These are phyloP conservation scores for Baudoinia panamericana DNA, from an alignment of 495 filamentous ascomycete genomes.

Conservation along the genomic window DNA sequence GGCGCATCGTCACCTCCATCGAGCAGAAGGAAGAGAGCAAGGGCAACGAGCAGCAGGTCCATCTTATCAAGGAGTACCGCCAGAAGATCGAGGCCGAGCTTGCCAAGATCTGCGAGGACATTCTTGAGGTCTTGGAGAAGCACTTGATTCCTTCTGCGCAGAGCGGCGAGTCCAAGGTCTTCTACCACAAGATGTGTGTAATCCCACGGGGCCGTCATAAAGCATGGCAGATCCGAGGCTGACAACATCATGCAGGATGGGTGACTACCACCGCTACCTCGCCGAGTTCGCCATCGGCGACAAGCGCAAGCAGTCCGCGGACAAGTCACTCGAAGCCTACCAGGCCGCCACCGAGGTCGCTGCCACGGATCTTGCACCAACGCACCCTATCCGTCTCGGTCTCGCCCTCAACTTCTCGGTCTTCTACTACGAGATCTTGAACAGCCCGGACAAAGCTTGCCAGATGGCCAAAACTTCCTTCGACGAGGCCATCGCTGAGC, in stretches of 20 bases:
- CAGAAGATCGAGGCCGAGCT: slow-evolving; percentile 98
- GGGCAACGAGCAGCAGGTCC: slow-evolving; percentile 88
- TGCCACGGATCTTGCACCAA: slow-evolving; percentile 91
- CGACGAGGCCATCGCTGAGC: slow-evolving; percentile 94
- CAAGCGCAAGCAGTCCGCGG: slow-evolving; percentile 96
- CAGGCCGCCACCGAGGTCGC: slow-evolving; percentile 99
- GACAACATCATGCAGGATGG: slow-evolving; percentile 58
- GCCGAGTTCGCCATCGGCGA: slow-evolving; percentile 97
- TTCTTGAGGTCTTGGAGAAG: slow-evolving; percentile 89
- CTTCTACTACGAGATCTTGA: slow-evolving; percentile 99
- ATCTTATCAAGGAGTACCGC: slow-evolving; percentile 97
- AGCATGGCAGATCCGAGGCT: slow-evolving; percentile 1
- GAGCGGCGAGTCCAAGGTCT: slow-evolving; percentile 97
- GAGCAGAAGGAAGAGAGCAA: slow-evolving; percentile 99
- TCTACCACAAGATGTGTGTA: slow-evolving; percentile 99
- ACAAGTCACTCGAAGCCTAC: slow-evolving; percentile 96
- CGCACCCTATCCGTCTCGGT: slow-evolving; percentile 96
- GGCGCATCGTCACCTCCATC: slow-evolving; percentile 99
- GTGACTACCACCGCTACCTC: slow-evolving; percentile 98
- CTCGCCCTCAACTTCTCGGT: slow-evolving; percentile 99
- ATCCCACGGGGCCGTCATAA: background rate
- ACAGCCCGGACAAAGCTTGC: slow-evolving; percentile 97
- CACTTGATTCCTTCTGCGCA: slow-evolving; percentile 94
- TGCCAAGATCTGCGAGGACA: slow-evolving; percentile 98
- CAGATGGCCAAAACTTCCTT: slow-evolving; percentile 99